These are phyloP conservation scores for Tylopilus rubrobrunneus DNA, from an alignment of 768 basidiomycete genomes.

Conservation along the genomic window DNA sequence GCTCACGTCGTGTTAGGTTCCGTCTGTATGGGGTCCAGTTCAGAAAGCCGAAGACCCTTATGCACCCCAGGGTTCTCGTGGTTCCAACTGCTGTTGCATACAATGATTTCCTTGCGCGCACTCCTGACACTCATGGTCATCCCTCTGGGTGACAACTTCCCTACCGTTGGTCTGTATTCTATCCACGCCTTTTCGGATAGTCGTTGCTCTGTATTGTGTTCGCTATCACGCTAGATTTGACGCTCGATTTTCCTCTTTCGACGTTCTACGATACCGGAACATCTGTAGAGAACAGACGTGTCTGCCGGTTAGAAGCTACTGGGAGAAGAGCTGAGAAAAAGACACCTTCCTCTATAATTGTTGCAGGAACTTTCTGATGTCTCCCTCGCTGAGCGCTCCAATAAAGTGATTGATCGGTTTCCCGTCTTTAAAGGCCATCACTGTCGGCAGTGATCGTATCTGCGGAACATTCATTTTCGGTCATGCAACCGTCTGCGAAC, in stretches of 20 bases:
- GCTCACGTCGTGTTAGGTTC: constrained; percentile 53
- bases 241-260: neutral
- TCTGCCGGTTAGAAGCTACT: neutral
- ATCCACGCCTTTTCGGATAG: constrained; percentile 2
- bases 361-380: constrained; percentile 44
- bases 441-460: constrained; percentile 77
- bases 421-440: constrained; percentile 71
- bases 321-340: neutral
- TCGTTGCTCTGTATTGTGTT: constrained; percentile 9
- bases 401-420: constrained; percentile 56
- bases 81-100: constrained; percentile 52
- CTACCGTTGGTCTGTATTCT: constrained; percentile 17
- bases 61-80: constrained; percentile 60
- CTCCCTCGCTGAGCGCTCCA: constrained; percentile 49
- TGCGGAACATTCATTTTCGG: constrained; percentile 24
- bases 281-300: neutral
- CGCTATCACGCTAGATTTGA: constrained; percentile 7
- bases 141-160: neutral
- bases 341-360: constrained; percentile 24
- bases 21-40: constrained; percentile 97
- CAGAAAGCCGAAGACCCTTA: constrained; percentile 91
- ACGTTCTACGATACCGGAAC: constrained; percentile 10
- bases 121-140: constrained; percentile 1
- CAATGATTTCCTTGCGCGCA: constrained; percentile 37
- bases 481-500: neutral